Base-by-base conservation (phyloP, 345 rosid species). In the Ailanthus altissimus region DNA sequence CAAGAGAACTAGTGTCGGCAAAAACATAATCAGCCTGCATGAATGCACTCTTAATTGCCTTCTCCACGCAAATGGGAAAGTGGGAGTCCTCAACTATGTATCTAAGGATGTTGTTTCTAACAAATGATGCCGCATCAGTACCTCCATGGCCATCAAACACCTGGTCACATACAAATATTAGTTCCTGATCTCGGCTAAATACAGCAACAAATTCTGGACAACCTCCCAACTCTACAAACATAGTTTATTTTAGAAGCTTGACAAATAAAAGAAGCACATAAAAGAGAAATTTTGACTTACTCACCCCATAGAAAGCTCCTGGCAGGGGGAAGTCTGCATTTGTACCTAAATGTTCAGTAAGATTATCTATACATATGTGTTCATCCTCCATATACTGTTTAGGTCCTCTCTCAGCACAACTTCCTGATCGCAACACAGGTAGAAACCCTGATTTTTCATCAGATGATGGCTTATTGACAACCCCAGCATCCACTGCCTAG, bases 131-230 rank as follows among this genome's bases (percentile, higher is more conserved):
- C 45, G 98, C 99, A 86, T 96, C 98, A 6, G 90, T 90, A 51
- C 99, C 99, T 65, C 98, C 99, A 21, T 96, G 99, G 70, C 99
- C 99, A 73, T 96, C 98, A 86, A 96, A 96, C 25, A 93, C 98
- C 98, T 96, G 88, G 58, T 66, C 79, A 82, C 79, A 57, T 11
- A 77, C 8, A 70, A 66, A 76, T 43, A 73, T 82, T 64, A 75
- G 63, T 75, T 60, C 75, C 64, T 21, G 14, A 36, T 46, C 23
- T 67, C 28, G 59, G 65, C 67, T 38, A 57, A 49, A 38, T 18
- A 78, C 26, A 26, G 67, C 13, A 32, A 46, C 20, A 49, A 53
- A 53, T 49, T 75, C 70, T 25, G 20, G 58, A 21, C 18, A 73
- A n/a, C 36, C 28, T n/a, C 38, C 12, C 7, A 14, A 53, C 45